Conservation (phyloP, 2,329 filamentous ascomycete species). For the Aspergillus quadricinctus region DNA sequence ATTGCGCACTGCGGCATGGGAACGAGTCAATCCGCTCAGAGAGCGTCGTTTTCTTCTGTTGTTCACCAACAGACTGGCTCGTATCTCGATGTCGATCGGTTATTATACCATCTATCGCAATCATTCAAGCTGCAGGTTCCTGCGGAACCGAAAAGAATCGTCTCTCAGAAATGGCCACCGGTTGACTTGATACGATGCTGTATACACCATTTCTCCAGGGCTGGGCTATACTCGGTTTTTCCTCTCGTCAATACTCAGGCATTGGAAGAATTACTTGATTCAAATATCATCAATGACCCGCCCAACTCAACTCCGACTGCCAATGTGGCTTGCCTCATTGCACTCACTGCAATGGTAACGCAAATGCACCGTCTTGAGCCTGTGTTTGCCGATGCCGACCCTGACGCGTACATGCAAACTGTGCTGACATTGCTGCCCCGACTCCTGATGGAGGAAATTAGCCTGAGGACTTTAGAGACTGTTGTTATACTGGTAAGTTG, state of each 20-base stretch:
- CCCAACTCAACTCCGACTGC: constrained; percentile 8
- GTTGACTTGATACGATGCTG: constrained; percentile 12
- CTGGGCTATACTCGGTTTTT: constrained; percentile 22
- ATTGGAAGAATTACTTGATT: constrained; percentile 11
- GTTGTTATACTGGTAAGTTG: constrained; percentile 15
- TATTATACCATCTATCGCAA: constrained; percentile 12
- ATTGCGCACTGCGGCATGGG: constrained; percentile 19
- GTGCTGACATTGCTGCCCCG: constrained; percentile 17
- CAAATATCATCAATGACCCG: constrained; percentile 9
- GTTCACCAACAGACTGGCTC: constrained; percentile 14
- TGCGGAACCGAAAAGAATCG: constrained; percentile 1
- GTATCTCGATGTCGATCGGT: constrained; percentile 18
- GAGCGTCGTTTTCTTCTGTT: constrained; percentile 13
- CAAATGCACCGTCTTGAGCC: constrained; percentile 20
- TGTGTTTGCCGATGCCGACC: constrained; percentile 16
- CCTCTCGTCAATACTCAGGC: constrained; percentile 13
- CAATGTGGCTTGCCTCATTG: constrained; percentile 16
- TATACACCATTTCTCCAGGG: constrained; percentile 16
- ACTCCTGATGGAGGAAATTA: constrained; percentile 16
- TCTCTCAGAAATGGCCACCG: constrained; percentile 16
- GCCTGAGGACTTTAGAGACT: constrained; percentile 16
- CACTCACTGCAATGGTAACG: constrained; percentile 21
- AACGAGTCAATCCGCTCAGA: constrained; percentile 10
- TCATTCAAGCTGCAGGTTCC: constrained; percentile 7
- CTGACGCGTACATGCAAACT: constrained; percentile 19